Evolutionary conservation across 2,329 filamentous ascomycete genomes (phyloP), one percentile per base, ranked within the genome.

Genomic region (Colletotrichum scovillei): DNA sequence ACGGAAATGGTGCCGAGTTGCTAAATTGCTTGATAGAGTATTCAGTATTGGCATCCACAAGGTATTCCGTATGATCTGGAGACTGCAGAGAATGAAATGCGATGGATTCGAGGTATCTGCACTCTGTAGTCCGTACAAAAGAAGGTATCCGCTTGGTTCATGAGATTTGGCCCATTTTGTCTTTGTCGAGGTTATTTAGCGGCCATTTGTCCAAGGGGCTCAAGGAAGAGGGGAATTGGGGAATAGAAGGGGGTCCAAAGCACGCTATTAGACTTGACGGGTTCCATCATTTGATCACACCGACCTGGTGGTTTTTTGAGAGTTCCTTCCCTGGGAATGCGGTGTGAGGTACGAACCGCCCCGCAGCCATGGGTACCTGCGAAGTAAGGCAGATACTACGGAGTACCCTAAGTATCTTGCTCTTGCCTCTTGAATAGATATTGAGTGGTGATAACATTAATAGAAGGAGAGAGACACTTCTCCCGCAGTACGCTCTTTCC

Each of bases 271-370:
- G 67, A 69, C 60, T 56, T 56, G 59, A 69, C 60, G 70, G 70
- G 66, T 70, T 70, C 67, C 67, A 65, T 65, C 67, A 65, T 65
- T 65, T 73, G 60, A 69, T 65, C 70, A 73, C 70, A 73, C 70
- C 70, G 70, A 35, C 52, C 26, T 52, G 56, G 46, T 28, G 57
- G 57, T 24, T 38, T 32, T 38, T n/a, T 12, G 30, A 38, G 32
- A 32, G 55, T 32, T 28, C 30, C 49, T 22, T 56, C 52, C 12
- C 53, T 11, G 60, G 32, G 60, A 16, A 63, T 63, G 60, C 60
- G 60, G 60, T 63, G 60, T 69, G 69, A 60, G 49, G 55, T 70
- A 49, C 19, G 42, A 49, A 49, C 42, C 14, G 16, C 38, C 42
- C 42, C 42, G 42, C 42, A 22, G 19, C 19, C 42, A 49, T 22